Percentiles rank a stretch among this genome's conserved stretches.
These are phyloP conservation scores for Alternaria sp. DNA, from an alignment of 2,329 filamentous ascomycete genomes.

Conservation along the genomic window DNA sequence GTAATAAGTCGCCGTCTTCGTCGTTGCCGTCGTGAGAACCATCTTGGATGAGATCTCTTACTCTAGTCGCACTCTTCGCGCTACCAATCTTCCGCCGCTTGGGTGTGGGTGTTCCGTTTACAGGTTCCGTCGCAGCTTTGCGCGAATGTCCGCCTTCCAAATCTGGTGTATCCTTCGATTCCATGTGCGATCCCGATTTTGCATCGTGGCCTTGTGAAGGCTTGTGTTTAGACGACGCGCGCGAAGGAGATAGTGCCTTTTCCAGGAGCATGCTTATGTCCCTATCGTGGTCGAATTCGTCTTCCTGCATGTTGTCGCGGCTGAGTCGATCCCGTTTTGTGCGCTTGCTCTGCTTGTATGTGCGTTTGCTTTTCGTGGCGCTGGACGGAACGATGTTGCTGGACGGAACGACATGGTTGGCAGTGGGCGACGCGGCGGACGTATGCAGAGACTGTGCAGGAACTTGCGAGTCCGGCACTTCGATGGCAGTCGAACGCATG, in stretches of 20 bases:
- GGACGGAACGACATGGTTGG: not conserved
- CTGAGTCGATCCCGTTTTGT: not conserved
- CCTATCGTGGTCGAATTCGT: not conserved
- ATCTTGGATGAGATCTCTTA: conserved; percentile 6
- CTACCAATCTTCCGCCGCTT: conserved; percentile 12
- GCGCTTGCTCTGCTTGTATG: conserved; percentile 12
- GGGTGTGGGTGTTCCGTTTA: not conserved
- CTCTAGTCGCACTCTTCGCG: conserved; percentile 2
- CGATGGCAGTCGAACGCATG: conserved; percentile 9
- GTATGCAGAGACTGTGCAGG: not conserved
- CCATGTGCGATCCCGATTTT: not conserved
- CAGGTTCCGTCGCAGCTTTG: rapidly evolving
- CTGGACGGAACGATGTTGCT: conserved; percentile 16
- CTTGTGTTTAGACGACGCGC: not conserved
- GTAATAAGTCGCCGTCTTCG: not conserved
- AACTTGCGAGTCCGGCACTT: conserved; percentile 25
- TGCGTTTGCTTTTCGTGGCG: conserved; percentile 11
- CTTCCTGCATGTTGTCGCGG: not conserved
- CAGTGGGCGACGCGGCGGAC: conserved; percentile 10
- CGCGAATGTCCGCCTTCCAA: not conserved
- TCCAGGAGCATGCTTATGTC: conserved; percentile 1
- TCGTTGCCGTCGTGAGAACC: not conserved
- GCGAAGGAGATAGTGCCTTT: not conserved
- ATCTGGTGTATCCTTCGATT: not conserved
- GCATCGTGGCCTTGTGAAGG: not conserved